These are phyloP conservation scores for Tricholoma terreum DNA, from an alignment of 768 basidiomycete genomes.

Conservation along the genomic window DNA sequence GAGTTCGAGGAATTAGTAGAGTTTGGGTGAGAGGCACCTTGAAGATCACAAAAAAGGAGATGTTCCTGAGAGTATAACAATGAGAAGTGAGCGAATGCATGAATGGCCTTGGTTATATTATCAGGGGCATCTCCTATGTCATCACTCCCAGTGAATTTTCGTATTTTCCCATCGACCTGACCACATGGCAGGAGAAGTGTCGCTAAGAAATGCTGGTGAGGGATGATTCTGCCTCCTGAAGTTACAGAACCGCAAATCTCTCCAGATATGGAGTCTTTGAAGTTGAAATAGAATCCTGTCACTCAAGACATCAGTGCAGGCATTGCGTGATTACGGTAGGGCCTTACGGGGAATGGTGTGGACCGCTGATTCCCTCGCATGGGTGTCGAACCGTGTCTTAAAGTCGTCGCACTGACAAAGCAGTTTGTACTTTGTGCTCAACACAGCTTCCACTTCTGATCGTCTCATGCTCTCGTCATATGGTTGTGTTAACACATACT, in stretches of 20 bases:
- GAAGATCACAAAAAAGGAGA: constrained; percentile 25
- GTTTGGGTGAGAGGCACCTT: constrained; percentile 15
- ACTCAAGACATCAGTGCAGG: not conserved
- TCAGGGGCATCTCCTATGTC: constrained; percentile 16
- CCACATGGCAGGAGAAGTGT: constrained; percentile 26
- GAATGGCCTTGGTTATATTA: constrained; percentile 21
- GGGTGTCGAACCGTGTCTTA: constrained; percentile 14
- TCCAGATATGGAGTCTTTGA: constrained; percentile 11
- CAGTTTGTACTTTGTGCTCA: constrained; percentile 16
- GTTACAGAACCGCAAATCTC: not conserved
- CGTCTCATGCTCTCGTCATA: constrained; percentile 4
- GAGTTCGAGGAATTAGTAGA: no score
- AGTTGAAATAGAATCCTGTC: constrained; percentile 28
- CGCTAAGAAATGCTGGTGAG: constrained; percentile 21
- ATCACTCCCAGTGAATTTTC: constrained; percentile 28
- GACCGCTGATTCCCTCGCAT: not conserved
- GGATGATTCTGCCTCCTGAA: constrained; percentile 8
- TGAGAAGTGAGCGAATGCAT: constrained; percentile 27
- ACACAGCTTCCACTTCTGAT: constrained; percentile 6
- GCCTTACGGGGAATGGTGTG: constrained; percentile 5
- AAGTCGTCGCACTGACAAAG: constrained; percentile 16
- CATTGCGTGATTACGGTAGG: not conserved
- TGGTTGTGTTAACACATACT: constrained; percentile 20
- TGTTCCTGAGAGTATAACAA: constrained; percentile 17
- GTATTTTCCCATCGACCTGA: constrained; percentile 13